A percentile compares a stretch with the other conserved stretches of the same genome.
These are phyloP conservation scores for Allodekkera sacchari DNA, from an alignment of 805 yeast genomes.

Conservation along the genomic window DNA sequence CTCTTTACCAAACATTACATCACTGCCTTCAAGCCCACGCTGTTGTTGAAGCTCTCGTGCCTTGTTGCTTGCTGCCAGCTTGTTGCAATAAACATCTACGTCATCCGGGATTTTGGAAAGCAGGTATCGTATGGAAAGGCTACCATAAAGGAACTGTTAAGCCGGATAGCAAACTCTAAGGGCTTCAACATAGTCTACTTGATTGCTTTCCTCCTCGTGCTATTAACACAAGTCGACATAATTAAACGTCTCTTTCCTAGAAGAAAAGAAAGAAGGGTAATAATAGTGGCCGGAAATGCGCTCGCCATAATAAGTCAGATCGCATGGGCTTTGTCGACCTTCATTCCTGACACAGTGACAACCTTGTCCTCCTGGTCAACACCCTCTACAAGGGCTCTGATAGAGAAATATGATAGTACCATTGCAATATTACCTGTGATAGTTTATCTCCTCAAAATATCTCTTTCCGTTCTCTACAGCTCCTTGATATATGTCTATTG, in stretches of 20 bases:
- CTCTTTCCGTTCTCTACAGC: constrained; percentile 61
- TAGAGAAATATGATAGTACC: background rate
- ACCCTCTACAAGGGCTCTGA: no score
- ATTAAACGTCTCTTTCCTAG: constrained; percentile 61
- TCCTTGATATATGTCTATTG: constrained; percentile 51
- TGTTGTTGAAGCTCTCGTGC: constrained; percentile 41
- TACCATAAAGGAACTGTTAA: constrained; percentile 36
- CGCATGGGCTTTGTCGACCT: constrained; percentile 63
- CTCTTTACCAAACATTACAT: constrained; percentile 50
- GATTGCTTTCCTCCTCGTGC: constrained; percentile 47
- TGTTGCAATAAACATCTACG: constrained; percentile 37
- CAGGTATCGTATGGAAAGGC: constrained; percentile 40
- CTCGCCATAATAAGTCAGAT: constrained; percentile 50
- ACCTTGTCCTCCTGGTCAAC: constrained; percentile 55
- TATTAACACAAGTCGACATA: constrained; percentile 64
- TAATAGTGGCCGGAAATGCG: constrained; percentile 49
- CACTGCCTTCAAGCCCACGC: constrained; percentile 48
- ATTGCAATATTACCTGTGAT: constrained; percentile 32
- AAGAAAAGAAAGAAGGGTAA: constrained; percentile 56
- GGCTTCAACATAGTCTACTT: constrained; percentile 51
- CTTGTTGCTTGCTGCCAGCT: constrained; percentile 48
- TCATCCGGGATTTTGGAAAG: constrained; percentile 30
- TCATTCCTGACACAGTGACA: constrained; percentile 17
- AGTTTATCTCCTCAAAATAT: constrained; percentile 63
- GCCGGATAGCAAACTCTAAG: constrained; percentile 32